Percentiles rank a stretch among this genome's conserved stretches.
phyloP scores from a whole-genome alignment of 306 rosid species.

The Pyrus pyrifolia region DNA sequence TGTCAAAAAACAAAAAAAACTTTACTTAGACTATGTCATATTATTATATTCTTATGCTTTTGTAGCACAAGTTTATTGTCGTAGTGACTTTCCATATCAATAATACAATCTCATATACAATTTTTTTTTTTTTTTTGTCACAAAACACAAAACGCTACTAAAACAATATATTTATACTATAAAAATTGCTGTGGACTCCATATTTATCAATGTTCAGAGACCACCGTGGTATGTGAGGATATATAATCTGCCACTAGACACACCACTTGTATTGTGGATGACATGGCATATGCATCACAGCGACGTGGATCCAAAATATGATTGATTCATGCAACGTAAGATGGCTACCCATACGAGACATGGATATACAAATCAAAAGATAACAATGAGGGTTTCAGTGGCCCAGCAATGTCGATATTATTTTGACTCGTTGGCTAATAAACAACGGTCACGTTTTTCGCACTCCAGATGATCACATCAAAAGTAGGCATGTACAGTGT shows the following conservation, averaged over 20 bases:
- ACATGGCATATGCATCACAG: neutral
- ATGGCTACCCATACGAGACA: neutral
- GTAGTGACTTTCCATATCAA: no score
- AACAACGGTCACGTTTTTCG: conserved; percentile 3
- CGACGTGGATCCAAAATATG: neutral
- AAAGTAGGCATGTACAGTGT: neutral
- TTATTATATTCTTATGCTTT: no score
- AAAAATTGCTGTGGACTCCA: neutral
- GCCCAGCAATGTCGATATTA: neutral
- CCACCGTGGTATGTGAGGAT: neutral
- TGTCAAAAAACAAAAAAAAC: no score
- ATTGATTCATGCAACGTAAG: neutral
- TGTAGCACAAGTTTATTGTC: no score
- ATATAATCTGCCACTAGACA: neutral
- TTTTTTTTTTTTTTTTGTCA: no score
- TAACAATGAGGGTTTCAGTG: neutral
- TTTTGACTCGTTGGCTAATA: neutral
- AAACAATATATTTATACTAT: no score
- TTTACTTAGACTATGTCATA: no score
- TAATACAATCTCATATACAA: no score
- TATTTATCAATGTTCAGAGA: neutral
- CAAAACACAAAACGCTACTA: neutral
- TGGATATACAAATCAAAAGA: neutral
- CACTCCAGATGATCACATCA: neutral
- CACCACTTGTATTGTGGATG: neutral